Evolutionary conservation across 2,329 filamentous ascomycete species (phyloP).

Genomic region (Zasmidium cellare): DNA sequence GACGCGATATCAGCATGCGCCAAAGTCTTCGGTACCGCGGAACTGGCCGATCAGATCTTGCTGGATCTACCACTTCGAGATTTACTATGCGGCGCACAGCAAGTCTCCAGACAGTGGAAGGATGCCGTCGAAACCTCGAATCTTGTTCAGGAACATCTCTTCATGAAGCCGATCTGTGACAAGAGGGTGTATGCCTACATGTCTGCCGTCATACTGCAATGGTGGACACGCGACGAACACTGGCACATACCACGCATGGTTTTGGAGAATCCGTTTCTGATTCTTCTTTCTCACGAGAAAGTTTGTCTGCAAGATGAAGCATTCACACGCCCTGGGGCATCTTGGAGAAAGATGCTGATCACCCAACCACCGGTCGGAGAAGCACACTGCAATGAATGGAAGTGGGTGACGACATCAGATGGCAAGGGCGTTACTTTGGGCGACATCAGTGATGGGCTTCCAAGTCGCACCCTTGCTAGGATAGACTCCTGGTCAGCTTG

Average conservation of each 20-base stretch:
- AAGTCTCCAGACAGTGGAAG: slow-evolving; percentile 10
- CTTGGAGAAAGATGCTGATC: not conserved
- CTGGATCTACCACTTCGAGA: slow-evolving; percentile 9
- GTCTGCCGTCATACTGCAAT: too few relatives aligned
- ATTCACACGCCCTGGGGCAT: not conserved
- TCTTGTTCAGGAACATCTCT: not conserved
- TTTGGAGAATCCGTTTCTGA: not conserved
- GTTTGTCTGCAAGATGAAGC: not conserved
- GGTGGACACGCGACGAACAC: too few relatives aligned
- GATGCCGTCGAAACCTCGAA: not conserved
- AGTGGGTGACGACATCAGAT: too few relatives aligned
- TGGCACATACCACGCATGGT: not conserved
- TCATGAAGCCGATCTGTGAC: not conserved
- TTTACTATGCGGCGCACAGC: slow-evolving; percentile 7
- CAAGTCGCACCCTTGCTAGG: not conserved
- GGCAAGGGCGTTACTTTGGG: not conserved
- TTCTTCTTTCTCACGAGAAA: not conserved
- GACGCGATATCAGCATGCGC: not conserved
- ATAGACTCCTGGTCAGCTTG: not conserved
- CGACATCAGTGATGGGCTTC: not conserved
- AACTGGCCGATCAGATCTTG: slow-evolving; percentile 10
- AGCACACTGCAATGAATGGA: too few relatives aligned
- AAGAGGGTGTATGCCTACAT: not conserved
- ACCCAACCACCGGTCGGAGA: not conserved
- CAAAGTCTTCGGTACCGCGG: slow-evolving; percentile 6